Conservation (phyloP, 495 filamentous ascomycete genomes). For the Collariella sp. region DNA sequence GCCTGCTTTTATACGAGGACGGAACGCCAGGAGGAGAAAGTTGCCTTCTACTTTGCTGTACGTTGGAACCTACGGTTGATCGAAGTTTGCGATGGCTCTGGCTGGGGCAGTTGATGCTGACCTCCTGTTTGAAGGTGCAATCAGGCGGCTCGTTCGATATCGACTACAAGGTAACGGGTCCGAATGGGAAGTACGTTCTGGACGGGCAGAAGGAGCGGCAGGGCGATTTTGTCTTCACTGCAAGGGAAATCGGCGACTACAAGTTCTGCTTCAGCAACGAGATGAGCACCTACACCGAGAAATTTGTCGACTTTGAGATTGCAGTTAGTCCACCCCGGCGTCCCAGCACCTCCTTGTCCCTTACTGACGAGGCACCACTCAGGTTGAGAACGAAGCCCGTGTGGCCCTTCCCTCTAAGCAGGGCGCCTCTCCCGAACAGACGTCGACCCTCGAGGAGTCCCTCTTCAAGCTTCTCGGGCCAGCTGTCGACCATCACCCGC, state of each 20-base stretch:
- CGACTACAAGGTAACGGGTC: slow-evolving; percentile 81
- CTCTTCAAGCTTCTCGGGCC: slow-evolving; percentile 90
- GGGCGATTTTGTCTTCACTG: slow-evolving; percentile 97
- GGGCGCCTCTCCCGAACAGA: slow-evolving; percentile 86
- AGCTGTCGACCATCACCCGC: slow-evolving; percentile 89
- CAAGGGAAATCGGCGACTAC: slow-evolving; percentile 87
- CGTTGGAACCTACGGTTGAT: slow-evolving; percentile 23
- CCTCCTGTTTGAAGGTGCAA: slow-evolving; percentile 60
- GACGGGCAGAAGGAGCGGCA: slow-evolving; percentile 89
- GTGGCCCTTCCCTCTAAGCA: slow-evolving; percentile 81
- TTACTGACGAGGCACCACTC: slow-evolving; percentile 11
- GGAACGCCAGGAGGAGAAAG: slow-evolving; percentile 67
- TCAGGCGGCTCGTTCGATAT: slow-evolving; percentile 92
- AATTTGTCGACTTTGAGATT: slow-evolving; percentile 98
- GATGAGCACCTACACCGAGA: slow-evolving; percentile 96
- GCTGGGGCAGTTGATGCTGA: neutral
- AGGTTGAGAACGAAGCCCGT: slow-evolving; percentile 93
- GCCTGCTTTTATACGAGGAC: slow-evolving; percentile 87
- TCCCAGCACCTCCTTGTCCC: neutral
- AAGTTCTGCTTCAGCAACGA: slow-evolving; percentile 97
- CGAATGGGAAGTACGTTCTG: slow-evolving; percentile 71
- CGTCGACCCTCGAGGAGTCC: slow-evolving; percentile 83
- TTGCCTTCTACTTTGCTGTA: slow-evolving; percentile 98
- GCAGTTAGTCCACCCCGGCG: slow-evolving; percentile 50
- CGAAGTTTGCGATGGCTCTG: neutral